Evolutionary conservation across 495 filamentous ascomycete genomes (phyloP), one percentile per base, ranked within the genome.

Genomic region (Neurospora pannonica): DNA sequence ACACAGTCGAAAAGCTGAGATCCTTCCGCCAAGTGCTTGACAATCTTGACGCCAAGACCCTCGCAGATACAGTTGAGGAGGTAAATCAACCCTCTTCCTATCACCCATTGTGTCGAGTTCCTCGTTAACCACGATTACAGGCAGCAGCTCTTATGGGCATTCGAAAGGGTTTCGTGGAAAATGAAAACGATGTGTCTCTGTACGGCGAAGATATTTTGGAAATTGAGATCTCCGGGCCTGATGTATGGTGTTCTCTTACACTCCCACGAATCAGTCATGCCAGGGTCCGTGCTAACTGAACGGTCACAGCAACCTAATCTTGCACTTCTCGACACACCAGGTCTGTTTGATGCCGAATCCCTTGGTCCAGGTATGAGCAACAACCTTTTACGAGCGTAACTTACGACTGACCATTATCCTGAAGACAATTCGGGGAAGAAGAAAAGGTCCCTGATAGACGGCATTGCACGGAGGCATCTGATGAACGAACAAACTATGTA

Each of bases 161-260:
- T 31, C 77, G 76, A n/a, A 71, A n/a, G 43, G 71, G 74, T 4
- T 73, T 70, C 21, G 60, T 69, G 69, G 62, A 71, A 21, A 72
- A 76, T 36, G 81, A 78, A 6, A 71, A 71, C 0, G 71, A 67
- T 6, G 48, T 75, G 31, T 74, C 78, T 1, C 76, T 84, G 0
- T 91, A 91, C 73, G 86, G 87, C 3, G 80, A 85, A 8, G 83
- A 89, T 76, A 80, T 91, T 5, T 83, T 91, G 15, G 85, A 83
- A 34, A 82, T 91, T 21, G 86, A 90, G 75, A 85, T 90, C 5
- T 71, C 72, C 37, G 89, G 90, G 0, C 89, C 89, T 0, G 67
- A 87, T 1, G 79, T 79, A 43, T 43, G 42, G 42, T 9, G 42
- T 43, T 43, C 19, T 43, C 42, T n/a, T 43, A 43, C 8, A 43